Evolutionary conservation across 2,329 filamentous ascomycete genomes (phyloP), one percentile per base, ranked within the genome.

Genomic region (Fusarium phyllophilum): DNA sequence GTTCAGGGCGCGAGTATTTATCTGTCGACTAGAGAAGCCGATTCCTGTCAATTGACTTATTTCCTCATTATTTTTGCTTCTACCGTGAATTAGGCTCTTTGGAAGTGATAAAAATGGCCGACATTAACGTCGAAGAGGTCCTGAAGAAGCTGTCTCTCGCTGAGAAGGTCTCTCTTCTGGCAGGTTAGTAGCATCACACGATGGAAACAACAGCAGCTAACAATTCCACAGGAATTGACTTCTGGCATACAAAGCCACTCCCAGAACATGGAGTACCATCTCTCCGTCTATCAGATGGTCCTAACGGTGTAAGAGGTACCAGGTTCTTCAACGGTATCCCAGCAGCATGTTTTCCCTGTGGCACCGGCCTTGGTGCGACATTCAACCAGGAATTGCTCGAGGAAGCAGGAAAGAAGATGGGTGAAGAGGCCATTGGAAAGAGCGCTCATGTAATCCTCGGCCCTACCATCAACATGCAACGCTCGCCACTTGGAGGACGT

Each of bases 281-380:
- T 0, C 84, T 93, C 38, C 89, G 91, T 54, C 85, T 91, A 52
- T 89, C 89, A 42, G 92, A 94, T 75, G 91, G 92, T 0, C 92
- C 92, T 42, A 93, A 93, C 79, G 92, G 92, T 57, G 88, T 92
- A 39, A 86, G 92, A 72, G 91, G 91, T 57, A 90, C 88, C 52
- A 89, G 88, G 75, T 93, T 92, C 84, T 93, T 93, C 82, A 89
- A 90, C 74, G 89, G 91, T 59, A 82, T 86, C 38, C 85, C 84
- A 31, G 87, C 89, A 3, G 89, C 89, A n/a, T 90, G 89, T 75
- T 87, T 91, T 73, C 89, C 89, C 17, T 90, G 89, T 69, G 88
- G 88, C 29, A 89, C 88, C 0, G 86, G 84, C 4, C 83, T 91
- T 11, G 89, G 87, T 34, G 84, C 89, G 9, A 90, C 89, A 31